Evolutionary conservation across 129 eudicot genomes (phyloP), one percentile per base, ranked within the genome.

Genomic region (Tagetes patula): DNA sequence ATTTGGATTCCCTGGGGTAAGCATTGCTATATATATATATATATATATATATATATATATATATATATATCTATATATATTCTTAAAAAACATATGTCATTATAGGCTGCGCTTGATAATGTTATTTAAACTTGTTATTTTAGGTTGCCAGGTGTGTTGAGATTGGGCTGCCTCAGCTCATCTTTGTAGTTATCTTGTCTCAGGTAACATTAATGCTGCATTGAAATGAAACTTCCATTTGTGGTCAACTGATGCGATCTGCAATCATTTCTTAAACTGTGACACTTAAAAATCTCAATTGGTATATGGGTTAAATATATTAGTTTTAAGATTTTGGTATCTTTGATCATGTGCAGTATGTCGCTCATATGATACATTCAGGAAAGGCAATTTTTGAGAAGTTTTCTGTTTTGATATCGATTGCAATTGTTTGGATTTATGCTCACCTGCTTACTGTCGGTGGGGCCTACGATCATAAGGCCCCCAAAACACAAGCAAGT

Each of bases 361-460:
- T 87, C 54, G 43, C 84, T 69, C 93, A 85, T 77, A 46, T 78
- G 69, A 67, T 84, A 68, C 77, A 73, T 48, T 68, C 81, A 37
- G 91, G 91, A 64, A 87, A 82, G 55, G 32, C 82, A 53, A 73
- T 87, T 33, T 85, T 85, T 78, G 89, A 85, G 50, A 85, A 87
- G 50, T 87, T 85, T 69, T 81, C 93, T 64, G 93, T 87, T 67
- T 33, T 87, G 50, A 74, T 85, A 61, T 80, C 93, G 40, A 90
- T 91, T 66, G 89, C 81, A 37, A 91, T 91, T 10, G 90, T 91
- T 47, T 91, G 97, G 97, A 83, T 88, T 52, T 91, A 91, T 40
- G 97, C 97, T 46, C 92, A 84, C 81, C 53, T 91, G 43, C 97
- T 91, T 36, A 91, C 97, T 12, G 96, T 91, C 8, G 97, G 92